Base-by-base conservation (phyloP, 202 grass and related monocot species). In the Panicum virgatum region DNA sequence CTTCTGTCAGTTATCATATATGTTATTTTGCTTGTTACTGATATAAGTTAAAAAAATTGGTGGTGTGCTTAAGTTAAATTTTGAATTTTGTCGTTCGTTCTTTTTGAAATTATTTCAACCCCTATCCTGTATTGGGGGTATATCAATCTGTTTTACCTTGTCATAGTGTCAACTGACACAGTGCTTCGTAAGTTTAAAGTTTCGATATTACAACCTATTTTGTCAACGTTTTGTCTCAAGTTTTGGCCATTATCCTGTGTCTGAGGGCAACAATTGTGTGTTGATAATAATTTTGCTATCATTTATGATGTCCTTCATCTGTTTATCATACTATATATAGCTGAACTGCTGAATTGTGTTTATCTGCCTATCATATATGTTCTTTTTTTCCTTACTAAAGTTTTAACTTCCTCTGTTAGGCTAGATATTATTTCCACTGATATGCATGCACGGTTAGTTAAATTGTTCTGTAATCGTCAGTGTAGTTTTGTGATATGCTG, bases 31-130 rank as follows among this genome's bases (percentile, higher is more conserved):
- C 20, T 22, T 7, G 19, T 53, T 58, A 12, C n/a, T 26, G n/a
- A 11, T 58, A 26, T 5, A 11, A 12, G 54, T 58, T 58, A 58
- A 57, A 25, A n/a, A n/a, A 58, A 26, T 3, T 58, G 54, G 32
- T 62, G 18, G 12, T 82, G 50, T 89, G 18, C 46, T 72, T 72
- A 86, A 27, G 56, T 10, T 58, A 27, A 3, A 5, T 40, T 56
- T 40, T 39, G 51, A 57, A 56, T 58, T 40, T 12, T 8, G 4
- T 78, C 77, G 23, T 58, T 65, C 12, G 0, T n/a, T n/a, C n/a
- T n/a, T 56, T 51, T 72, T 2, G 3, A 66, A 18, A 20, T 76
- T 63, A 43, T 78, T 72, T 67, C 30, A 79, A 83, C 23, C 50
- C 29, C 44, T 81, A 70, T 80, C 47, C 11, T 45, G 29, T 85